Evolutionary conservation across 306 rosid genomes (phyloP).

Genomic region (Astragalus membranaceus): DNA sequence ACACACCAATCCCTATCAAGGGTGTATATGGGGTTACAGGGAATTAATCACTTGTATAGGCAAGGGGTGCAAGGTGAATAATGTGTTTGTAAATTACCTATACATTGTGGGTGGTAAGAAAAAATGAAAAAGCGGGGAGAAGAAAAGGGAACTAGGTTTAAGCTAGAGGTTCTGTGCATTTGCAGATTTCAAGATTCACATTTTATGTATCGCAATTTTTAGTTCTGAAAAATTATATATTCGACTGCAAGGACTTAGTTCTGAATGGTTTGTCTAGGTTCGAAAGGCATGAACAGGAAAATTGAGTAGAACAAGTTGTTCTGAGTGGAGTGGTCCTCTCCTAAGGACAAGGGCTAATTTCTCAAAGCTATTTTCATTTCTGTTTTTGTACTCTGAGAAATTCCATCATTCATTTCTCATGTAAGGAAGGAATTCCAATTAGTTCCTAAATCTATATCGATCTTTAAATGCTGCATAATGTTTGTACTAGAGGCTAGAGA

Average conservation of each 20-base stretch:
- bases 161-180: neutral
- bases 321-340: too few species aligned
- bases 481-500: neutral
- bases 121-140: neutral
- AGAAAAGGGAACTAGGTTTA: neutral
- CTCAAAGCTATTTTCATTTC: neutral
- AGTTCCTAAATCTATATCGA: neutral
- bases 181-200: neutral
- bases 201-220: neutral
- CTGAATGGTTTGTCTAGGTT: too few species aligned
- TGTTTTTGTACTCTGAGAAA: neutral
- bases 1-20: neutral
- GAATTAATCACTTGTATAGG: neutral
- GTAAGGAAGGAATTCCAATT: neutral
- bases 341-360: too few species aligned
- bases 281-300: too few species aligned
- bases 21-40: neutral
- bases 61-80: neutral
- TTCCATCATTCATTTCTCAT: neutral
- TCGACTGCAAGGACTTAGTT: neutral
- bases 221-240: neutral
- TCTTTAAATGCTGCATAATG: neutral
- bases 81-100: neutral
- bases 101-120: neutral
- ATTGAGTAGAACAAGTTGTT: too few species aligned